Evolutionary conservation across 352 stramenopile species (phyloP), one percentile per base, ranked within the genome.

Genomic region (Phytophthora parvispora): DNA sequence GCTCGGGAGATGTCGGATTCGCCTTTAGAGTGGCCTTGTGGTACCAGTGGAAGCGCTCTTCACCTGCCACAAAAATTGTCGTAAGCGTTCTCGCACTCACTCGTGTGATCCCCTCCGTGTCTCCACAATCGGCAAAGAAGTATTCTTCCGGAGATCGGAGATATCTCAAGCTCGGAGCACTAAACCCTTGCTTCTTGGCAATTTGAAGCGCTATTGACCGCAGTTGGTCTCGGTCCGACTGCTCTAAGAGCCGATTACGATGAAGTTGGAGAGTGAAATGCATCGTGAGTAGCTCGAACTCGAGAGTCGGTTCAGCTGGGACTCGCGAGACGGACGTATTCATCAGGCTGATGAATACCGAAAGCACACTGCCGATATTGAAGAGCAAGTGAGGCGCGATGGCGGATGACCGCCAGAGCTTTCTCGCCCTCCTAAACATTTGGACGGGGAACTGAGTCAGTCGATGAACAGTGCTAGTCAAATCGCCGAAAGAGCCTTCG

Each of bases 41-140:
- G 31, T 92, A 87, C 85, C 83, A 91, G 31, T 91, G 83, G 51
- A 89, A 91, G 1, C 80, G 72, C 28, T 93, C 85, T 31, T 92
- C 83, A 0, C 80, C 81, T 8, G 72, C 49, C 15, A 78, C 59
- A 54, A 91, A 89, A 1, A 93, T 58, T 1, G 79, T 67, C 10
- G 66, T 52, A 4, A 85, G 69, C 6, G 61, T 50, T 40, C 52
- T 62, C 40, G 55, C 51, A 24, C 65, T 73, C 7, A 91, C 67
- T 29, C 66, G 58, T 4, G 77, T 72, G 47, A 80, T 80, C 2
- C 83, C 83, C 18, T 80, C 69, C 0, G 68, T 79, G 13, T 90
- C 81, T 24, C 70, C 74, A 22, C 75, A 84, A 54, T 89, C 79
- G 10, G 73, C 78, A 52, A 84, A 88, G 10, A 85, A 65, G 40